Evolutionary conservation across 345 rosid genomes (phyloP), one percentile per base, ranked within the genome.

Genomic region (Aquilaria malaccensis): DNA sequence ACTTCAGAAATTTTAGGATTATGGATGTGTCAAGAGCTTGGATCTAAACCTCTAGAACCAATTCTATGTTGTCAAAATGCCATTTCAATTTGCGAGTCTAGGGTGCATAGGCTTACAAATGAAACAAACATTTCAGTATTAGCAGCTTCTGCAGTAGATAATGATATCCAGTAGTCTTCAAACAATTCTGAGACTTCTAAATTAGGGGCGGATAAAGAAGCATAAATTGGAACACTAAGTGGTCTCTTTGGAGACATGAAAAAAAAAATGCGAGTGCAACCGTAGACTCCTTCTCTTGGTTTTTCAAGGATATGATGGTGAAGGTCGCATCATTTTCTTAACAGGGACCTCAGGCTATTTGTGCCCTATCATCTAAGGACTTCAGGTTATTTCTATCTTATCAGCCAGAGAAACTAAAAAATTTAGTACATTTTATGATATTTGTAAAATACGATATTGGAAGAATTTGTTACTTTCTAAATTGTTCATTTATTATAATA

Each of bases 1-100:
- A 37, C 64, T 61, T 78, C 55, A 90, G 99, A 80, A 94, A 90
- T 76, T 94, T 90, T 51, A 82, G 93, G 7, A 22, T 80, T 94
- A 67, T 90, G 95, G 67, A 74, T 86, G 60, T 88, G 97, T 70
- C 71, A 90, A 71, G 96, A 94, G 71, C 79, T 83, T 76, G 99
- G 92, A 45, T 79, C 80, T 62, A 86, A 76, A 76, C 78, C 89
- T 22, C 72, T 75, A 65, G 99, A 94, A 70, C 97, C 96, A 63
- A 78, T 86, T 54, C 78, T 86, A 2, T 90, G 80, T 60, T 88
- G 96, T 81, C 78, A 83, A 69, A 82, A 85, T 70, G 97, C 97
- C 63, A 74, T 88, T 53, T 74, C 86, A 46, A 70, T 88, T 62
- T 94, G 99, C 74, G 84, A 90, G 70, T 72, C 79, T 7, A 70